phyloP scores from a whole-genome alignment of 2,329 filamentous ascomycete species.

The Pseudocercospora vitis region DNA sequence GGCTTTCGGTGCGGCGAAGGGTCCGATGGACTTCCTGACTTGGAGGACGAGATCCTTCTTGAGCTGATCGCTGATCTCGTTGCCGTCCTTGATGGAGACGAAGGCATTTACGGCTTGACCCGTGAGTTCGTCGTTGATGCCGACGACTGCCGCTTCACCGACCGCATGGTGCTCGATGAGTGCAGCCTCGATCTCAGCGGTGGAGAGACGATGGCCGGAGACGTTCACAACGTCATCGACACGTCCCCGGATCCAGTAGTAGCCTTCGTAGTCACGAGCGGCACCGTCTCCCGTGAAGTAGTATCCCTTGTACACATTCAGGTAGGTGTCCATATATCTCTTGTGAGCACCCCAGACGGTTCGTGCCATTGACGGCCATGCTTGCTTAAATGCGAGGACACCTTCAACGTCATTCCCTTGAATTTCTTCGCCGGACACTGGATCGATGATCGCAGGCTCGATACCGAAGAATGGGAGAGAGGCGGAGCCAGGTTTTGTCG shows the following conservation, averaged over 20 bases:
- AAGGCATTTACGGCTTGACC: slow-evolving; percentile 98
- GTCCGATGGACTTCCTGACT: slow-evolving; percentile 95
- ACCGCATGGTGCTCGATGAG: slow-evolving; percentile 87
- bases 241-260: slow-evolving; percentile 99
- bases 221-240: slow-evolving; percentile 99
- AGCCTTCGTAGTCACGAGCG: slow-evolving; percentile 93
- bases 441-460: slow-evolving; percentile 95
- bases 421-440: slow-evolving; percentile 89
- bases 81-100: slow-evolving; percentile 84
- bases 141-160: slow-evolving; percentile 93
- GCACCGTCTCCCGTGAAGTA: slow-evolving; percentile 96
- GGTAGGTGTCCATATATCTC: slow-evolving; percentile 97
- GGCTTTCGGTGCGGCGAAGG: slow-evolving; percentile 93
- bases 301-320: slow-evolving; percentile 97
- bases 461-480: slow-evolving; percentile 98
- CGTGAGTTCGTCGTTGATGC: slow-evolving; percentile 87
- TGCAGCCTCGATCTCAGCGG: slow-evolving; percentile 95
- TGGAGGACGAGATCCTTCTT: slow-evolving; percentile 93
- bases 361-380: slow-evolving; percentile 97
- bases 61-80: slow-evolving; percentile 72
- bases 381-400: slow-evolving; percentile 93
- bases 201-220: slow-evolving; percentile 91
- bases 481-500: slow-evolving; percentile 93
- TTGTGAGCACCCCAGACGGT: slow-evolving; percentile 98
- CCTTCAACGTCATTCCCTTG: slow-evolving; percentile 96